phyloP scores from a whole-genome alignment of 257 asterid species.

The Ilex asprella region DNA sequence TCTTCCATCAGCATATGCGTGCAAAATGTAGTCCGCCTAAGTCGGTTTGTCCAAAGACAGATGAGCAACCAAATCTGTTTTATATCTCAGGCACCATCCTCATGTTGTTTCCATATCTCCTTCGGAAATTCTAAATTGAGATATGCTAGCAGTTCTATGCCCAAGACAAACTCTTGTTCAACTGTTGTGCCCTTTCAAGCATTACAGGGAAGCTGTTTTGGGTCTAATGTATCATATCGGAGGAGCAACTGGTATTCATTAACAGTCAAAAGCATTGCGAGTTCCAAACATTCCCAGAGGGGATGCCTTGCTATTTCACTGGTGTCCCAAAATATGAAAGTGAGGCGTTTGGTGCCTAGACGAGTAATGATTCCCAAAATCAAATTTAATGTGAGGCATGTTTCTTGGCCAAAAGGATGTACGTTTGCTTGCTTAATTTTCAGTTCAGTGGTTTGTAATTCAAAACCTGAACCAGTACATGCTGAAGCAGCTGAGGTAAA shows the following conservation, averaged over 20 bases:
- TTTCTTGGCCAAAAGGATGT: conserved; percentile 35
- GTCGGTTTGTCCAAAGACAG: conserved; percentile 31
- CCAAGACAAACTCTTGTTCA: conserved; percentile 24
- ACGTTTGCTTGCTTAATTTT: conserved; percentile 37
- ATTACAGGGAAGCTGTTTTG: conserved; percentile 24
- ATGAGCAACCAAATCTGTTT: conserved; percentile 35
- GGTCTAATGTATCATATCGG: conserved; percentile 21
- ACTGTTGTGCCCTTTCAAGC: conserved; percentile 29
- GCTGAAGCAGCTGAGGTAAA: conserved; percentile 49
- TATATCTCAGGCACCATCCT: conserved; percentile 28
- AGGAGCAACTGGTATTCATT: conserved; percentile 26
- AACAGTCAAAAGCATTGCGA: conserved; percentile 33
- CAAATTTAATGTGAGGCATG: conserved; percentile 24
- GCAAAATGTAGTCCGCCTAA: conserved; percentile 31
- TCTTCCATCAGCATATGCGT: conserved; percentile 38
- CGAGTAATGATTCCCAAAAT: conserved; percentile 25
- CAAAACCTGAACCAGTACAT: conserved; percentile 47
- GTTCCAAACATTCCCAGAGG: conserved; percentile 22
- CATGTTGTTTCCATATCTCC: conserved; percentile 25
- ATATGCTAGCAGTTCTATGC: conserved; percentile 12
- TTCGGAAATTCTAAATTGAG: conserved; percentile 21
- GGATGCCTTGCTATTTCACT: conserved; percentile 27
- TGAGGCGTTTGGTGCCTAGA: conserved; percentile 40
- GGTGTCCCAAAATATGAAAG: conserved; percentile 29
- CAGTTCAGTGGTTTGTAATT: conserved; percentile 59